Percentiles rank a stretch among this genome's conserved stretches.
Evolutionary conservation across 805 yeast species (phyloP).

Genomic region (Millerozyma acaciae): DNA sequence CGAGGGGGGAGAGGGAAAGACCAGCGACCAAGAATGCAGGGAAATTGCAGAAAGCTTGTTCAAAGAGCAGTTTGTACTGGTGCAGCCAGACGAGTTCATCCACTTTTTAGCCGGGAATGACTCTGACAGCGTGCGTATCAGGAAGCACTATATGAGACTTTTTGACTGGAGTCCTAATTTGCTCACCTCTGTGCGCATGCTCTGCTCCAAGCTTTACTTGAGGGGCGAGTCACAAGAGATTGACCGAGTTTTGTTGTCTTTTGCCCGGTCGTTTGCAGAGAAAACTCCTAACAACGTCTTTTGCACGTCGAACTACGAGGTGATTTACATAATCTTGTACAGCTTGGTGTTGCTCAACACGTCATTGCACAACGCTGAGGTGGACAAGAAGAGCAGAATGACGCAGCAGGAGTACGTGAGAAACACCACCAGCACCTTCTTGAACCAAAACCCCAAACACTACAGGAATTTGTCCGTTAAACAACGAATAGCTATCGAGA

Average conservation of each 20-base stretch:
- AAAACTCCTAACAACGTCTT: constrained; percentile 47
- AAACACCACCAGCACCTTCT: constrained; percentile 40
- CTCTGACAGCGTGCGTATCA: constrained; percentile 35
- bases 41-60: constrained; percentile 36
- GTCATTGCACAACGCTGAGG: constrained; percentile 59
- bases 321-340: constrained; percentile 66
- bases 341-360: constrained; percentile 72
- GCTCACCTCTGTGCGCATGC: constrained; percentile 50
- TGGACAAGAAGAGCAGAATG: constrained; percentile 35
- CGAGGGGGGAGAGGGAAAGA: neutral
- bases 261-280: constrained; percentile 59
- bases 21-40: constrained; percentile 16
- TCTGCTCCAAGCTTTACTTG: constrained; percentile 66
- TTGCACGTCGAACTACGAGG: constrained; percentile 49
- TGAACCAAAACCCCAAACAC: constrained; percentile 31
- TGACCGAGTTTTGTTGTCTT: constrained; percentile 66
- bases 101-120: constrained; percentile 38
- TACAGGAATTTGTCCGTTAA: constrained; percentile 28
- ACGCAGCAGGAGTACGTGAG: constrained; percentile 39
- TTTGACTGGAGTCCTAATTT: constrained; percentile 50
- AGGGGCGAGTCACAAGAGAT: constrained; percentile 82
- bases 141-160: constrained; percentile 44
- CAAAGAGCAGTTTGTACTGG: constrained; percentile 39
- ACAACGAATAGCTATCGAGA: constrained; percentile 41
- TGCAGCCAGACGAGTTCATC: constrained; percentile 42